Evolutionary conservation across 768 basidiomycete genomes (phyloP), one percentile per base, ranked within the genome.

Genomic region (Kwoniella dendrophila): DNA sequence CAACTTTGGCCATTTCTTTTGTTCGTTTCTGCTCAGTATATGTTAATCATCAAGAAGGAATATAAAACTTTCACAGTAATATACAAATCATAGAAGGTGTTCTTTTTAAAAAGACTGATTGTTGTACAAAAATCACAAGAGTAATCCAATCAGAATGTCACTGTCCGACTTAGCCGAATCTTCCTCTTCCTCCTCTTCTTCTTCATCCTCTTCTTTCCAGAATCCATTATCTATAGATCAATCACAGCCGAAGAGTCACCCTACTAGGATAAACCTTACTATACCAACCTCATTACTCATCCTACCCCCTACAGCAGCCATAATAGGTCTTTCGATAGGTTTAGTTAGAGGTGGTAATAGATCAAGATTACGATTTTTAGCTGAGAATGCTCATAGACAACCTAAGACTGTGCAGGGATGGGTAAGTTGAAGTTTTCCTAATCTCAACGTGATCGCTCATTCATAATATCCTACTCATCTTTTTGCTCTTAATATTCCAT

Each of bases 361-460:
- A 56, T 75, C 77, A 16, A 68, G 77, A 55, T 50, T 78, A 41
- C 60, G 75, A 16, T 78, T 76, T 56, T 66, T 78, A 43, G 77
- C 77, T 32, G 77, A 78, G 64, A 78, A 78, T 58, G 75, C 74
- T 8, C 77, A 78, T 66, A 57, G 77, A 26, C 69, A 59, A 38
- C 77, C 77, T 27, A 75, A 64, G 52, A 76, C 77, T 4, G 61
- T 76, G 11, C 75, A 77, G 48, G 77, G 77, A 63, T 77, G 74
- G 75, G 77, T 78, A 29, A 64, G 75, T 70, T 18, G 18, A 1
- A 1, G n/a, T n/a, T 34, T 14, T n/a, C 7, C 26, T 11, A 22
- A n/a, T n/a, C n/a, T n/a, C n/a, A n/a, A n/a, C n/a, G n/a, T n/a
- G n/a, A 27, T 45, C 20, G 11, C 30, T 33, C 43, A 8, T 7